Conservation (phyloP, 1,139 yeast genomes). For the Yamadazyma sp. region DNA sequence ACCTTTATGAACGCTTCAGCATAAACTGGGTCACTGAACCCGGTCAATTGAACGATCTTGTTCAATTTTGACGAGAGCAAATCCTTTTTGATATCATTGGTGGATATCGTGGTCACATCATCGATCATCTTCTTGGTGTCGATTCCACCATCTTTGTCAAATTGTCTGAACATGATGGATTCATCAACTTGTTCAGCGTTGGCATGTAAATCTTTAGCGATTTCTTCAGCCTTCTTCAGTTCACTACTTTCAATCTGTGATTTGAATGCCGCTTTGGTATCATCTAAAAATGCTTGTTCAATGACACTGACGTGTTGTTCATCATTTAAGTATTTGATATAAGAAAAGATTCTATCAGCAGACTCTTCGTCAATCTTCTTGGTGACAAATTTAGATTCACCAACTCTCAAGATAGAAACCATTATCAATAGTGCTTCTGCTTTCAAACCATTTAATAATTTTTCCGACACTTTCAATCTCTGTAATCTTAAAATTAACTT, state of each 20-base stretch:
- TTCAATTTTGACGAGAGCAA: constrained; percentile 74
- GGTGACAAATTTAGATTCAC: constrained; percentile 73
- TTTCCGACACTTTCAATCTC: constrained; percentile 53
- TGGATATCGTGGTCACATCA: constrained; percentile 43
- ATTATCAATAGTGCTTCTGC: constrained; percentile 94
- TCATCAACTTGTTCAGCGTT: constrained; percentile 84
- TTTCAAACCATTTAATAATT: constrained; percentile 74
- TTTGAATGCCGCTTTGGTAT: constrained; percentile 81
- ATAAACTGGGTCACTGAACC: constrained; percentile 96
- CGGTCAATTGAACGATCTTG: constrained; percentile 90
- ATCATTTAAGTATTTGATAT: constrained; percentile 74
- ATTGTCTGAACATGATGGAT: constrained; percentile 79
- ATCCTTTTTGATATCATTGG: constrained; percentile 51
- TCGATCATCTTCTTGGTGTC: constrained; percentile 39
- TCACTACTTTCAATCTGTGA: constrained; percentile 58
- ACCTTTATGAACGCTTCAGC: constrained; percentile 96
- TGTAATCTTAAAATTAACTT: constrained; percentile 82
- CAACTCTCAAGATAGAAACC: constrained; percentile 89
- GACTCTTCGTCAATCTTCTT: constrained; percentile 94
- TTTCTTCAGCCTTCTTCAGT: constrained; percentile 53
- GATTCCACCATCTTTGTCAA: constrained; percentile 52
- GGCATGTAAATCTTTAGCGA: constrained; percentile 61
- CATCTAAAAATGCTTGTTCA: constrained; percentile 78
- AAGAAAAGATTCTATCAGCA: constrained; percentile 83
- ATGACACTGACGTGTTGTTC: constrained; percentile 52